A percentile compares a stretch with the other conserved stretches of the same genome.
Evolutionary conservation across 164 flowering plant species (phyloP).

Genomic region (Kalanchoe fedtschenkoi): DNA sequence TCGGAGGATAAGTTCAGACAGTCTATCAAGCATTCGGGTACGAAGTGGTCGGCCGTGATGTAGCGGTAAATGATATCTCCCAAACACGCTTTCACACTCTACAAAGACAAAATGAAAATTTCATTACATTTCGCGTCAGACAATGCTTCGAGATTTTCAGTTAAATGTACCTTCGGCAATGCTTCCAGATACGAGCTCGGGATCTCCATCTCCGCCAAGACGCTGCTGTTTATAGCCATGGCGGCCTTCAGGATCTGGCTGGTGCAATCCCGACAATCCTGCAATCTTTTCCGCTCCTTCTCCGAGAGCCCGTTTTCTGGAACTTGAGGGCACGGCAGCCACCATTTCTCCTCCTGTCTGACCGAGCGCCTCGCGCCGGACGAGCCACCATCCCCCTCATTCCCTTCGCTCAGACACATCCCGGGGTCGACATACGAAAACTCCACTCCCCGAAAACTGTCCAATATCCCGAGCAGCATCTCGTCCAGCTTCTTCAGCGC

Average conservation of each 20-base stretch:
- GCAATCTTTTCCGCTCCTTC: constrained; percentile 41
- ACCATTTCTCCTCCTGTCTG: constrained; percentile 65
- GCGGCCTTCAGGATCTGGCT: constrained; percentile 60
- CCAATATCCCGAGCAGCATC: constrained; percentile 52
- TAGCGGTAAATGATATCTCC: constrained; percentile 49
- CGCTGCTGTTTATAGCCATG: constrained; percentile 43
- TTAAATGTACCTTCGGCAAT: constrained; percentile 40
- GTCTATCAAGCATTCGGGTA: constrained; percentile 41
- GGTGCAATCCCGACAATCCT: constrained; percentile 47
- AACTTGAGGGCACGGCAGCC: constrained; percentile 62
- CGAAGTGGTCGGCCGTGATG: constrained; percentile 43
- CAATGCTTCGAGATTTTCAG: not conserved
- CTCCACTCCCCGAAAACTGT: constrained; percentile 48
- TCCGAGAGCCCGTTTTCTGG: too few relatives aligned
- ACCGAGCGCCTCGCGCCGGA: constrained; percentile 26
- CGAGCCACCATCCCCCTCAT: too few relatives aligned
- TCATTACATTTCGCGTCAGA: not conserved
- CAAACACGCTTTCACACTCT: constrained; percentile 44
- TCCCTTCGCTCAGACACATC: constrained; percentile 47
- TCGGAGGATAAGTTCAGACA: constrained; percentile 53
- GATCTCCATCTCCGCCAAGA: constrained; percentile 51
- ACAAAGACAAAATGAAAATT: constrained; percentile 8
- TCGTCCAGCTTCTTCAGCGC: constrained; percentile 65
- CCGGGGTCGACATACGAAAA: constrained; percentile 82
- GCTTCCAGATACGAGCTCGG: constrained; percentile 42